Base-by-base conservation (phyloP, 768 basidiomycete species). In the Trametes cubensis region DNA sequence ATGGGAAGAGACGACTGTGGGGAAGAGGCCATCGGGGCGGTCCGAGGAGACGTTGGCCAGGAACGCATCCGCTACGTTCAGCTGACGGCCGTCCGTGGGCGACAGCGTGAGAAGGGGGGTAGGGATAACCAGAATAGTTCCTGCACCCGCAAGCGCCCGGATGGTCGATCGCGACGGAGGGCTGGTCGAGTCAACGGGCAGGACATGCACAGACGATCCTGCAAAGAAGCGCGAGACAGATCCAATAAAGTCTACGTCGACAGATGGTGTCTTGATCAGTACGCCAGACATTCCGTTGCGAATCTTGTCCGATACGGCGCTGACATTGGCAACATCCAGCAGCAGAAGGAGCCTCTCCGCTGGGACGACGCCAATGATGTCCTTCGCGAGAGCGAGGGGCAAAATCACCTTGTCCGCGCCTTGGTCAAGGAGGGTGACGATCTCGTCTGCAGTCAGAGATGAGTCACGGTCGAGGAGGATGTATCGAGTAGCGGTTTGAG, bases 21-120 rank as follows among this genome's bases (percentile, higher is more conserved):
- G 92, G 76, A 93, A 95, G 42, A 99, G 84, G 38, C 92, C 94
- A 73, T 98, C 97, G 0, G 86, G 80, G 51, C 97, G 86, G 74
- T 99, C 96, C 1, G 94, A 93, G 21, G 81, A 75, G 51, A 97
- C 74, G 4, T 88, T 83, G 1, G 95, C 85, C 53, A 95, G 85
- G 79, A 96, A 96, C 25, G 90, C 90, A 69, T 95, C 92, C 6
- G 86, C 85, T 62, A 97, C 75, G 70, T 89, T 90, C 59, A 95
- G 79, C 64, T 85, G 81, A 6, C 79, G 73, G 49, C 77, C 65
- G 48, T 85, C 81, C n/a, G 87, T 81, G 4, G 79, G 57, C 5
- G 73, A 74, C 25, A 87, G 75, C 6, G 89, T 88, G 54, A 95
- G 84, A 52, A 88, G 84, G 46, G 85, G 82, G 34, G 84, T 83